A percentile compares a stretch with the other conserved stretches of the same genome.
Evolutionary conservation across 345 rosid species (phyloP).

Genomic region (Rhizophora apiculata): DNA sequence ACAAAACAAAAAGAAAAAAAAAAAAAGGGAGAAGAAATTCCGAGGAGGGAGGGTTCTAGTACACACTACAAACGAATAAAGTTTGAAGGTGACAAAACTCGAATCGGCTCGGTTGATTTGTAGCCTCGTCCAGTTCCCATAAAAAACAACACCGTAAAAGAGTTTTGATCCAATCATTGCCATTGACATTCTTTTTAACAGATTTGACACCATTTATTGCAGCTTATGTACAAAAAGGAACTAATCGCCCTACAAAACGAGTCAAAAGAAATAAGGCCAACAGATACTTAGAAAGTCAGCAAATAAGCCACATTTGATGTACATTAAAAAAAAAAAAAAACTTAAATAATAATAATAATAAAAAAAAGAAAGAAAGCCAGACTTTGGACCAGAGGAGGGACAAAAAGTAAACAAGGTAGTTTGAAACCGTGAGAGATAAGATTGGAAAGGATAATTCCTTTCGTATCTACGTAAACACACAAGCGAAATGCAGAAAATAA

Average conservation of each 20-base stretch:
- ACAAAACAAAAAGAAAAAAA: neutral
- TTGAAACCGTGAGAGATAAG: neutral
- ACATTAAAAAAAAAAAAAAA: too few species aligned
- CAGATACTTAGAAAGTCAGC: neutral
- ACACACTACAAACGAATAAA: too few species aligned
- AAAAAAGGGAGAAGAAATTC: neutral
- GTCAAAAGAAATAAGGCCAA: neutral
- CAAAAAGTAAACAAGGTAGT: neutral
- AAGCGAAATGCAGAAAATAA: neutral
- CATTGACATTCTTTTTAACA: neutral
- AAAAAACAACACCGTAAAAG: neutral
- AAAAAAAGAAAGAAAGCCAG: neutral
- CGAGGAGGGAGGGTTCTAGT: too few species aligned
- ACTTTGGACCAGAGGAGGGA: neutral
- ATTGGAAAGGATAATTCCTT: too few species aligned
- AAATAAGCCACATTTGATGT: neutral
- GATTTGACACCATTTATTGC: neutral
- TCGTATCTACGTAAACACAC: neutral
- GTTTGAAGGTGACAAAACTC: too few species aligned
- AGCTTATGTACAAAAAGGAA: neutral
- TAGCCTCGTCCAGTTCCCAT: too few species aligned
- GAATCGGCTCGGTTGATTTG: too few species aligned
- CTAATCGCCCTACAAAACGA: conserved; percentile 14
- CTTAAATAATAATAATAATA: too few species aligned
- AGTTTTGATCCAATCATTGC: neutral